Evolutionary conservation across 768 basidiomycete genomes (phyloP).

Genomic region (Kwoniella mangroviensis): DNA sequence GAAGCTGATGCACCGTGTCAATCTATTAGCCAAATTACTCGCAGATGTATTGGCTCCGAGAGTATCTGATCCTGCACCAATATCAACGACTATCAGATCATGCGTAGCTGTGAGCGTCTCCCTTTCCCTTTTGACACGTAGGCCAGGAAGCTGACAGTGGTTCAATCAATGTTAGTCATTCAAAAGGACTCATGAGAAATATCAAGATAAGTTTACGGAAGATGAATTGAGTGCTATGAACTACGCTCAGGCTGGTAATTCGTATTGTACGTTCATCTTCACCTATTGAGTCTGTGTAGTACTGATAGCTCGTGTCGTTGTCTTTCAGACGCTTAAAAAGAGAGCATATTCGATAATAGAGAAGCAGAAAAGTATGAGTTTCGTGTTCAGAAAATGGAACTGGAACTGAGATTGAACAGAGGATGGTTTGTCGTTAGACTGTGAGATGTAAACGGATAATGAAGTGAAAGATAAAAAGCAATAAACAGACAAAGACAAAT

Average conservation of each 20-base stretch:
- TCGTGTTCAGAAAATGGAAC: too few relatives aligned
- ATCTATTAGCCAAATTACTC: constrained; percentile 67
- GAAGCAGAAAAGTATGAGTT: too few relatives aligned
- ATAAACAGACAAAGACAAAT: too few relatives aligned
- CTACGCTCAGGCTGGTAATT: constrained; percentile 86
- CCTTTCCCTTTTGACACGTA: constrained; percentile 2
- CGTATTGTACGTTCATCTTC: constrained; percentile 50
- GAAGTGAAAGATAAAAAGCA: too few relatives aligned
- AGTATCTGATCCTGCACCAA: constrained; percentile 85
- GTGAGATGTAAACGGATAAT: too few relatives aligned
- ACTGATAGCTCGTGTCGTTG: background rate
- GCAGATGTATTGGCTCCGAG: constrained; percentile 78
- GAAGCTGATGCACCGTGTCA: constrained; percentile 4
- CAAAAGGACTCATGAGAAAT: constrained; percentile 70
- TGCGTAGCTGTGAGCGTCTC: constrained; percentile 61
- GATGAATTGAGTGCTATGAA: constrained; percentile 86
- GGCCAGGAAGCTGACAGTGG: background rate
- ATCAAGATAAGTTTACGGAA: constrained; percentile 83
- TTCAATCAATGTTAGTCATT: constrained; percentile 16
- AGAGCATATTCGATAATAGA: background rate
- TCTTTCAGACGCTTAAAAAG: background rate
- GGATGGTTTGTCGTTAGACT: too few relatives aligned
- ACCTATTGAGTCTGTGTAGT: background rate
- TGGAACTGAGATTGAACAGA: too few relatives aligned
- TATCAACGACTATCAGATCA: constrained; percentile 85